Percentiles rank a stretch among this genome's conserved stretches.
These are phyloP conservation scores for Aspergillus caelatus DNA, from an alignment of 2,329 filamentous ascomycete genomes.

Conservation along the genomic window DNA sequence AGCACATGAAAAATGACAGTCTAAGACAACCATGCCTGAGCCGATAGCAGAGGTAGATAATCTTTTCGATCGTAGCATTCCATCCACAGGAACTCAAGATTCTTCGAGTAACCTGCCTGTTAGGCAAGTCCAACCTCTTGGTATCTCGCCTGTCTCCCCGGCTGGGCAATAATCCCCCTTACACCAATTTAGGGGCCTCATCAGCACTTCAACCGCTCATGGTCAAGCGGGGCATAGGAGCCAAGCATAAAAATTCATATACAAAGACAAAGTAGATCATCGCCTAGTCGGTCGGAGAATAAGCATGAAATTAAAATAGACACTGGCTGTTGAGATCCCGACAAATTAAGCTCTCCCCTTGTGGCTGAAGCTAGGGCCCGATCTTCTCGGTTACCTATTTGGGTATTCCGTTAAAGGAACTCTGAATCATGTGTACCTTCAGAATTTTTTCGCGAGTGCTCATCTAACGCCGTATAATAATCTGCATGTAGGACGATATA, in stretches of 20 bases:
- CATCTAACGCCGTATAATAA: background rate
- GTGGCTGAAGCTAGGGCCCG: background rate
- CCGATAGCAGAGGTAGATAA: constrained; percentile 2
- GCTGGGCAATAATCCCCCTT: constrained; percentile 1
- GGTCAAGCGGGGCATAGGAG: background rate
- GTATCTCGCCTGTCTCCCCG: constrained; percentile 2
- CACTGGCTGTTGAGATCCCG: background rate
- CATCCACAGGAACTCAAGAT: constrained; percentile 8
- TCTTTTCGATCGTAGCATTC: constrained; percentile 12
- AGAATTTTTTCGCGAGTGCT: constrained; percentile 14
- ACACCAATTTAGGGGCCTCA: background rate
- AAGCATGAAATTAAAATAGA: constrained; percentile 1
- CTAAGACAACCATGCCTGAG: constrained; percentile 5
- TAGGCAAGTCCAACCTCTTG: background rate
- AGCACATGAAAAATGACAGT: constrained; percentile 15
- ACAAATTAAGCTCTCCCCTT: constrained; percentile 6
- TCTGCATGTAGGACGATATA: background rate
- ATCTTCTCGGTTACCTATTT: constrained; percentile 16
- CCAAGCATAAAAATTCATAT: background rate
- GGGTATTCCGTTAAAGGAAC: constrained; percentile 15
- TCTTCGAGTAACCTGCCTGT: background rate
- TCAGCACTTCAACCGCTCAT: background rate
- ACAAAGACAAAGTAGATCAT: background rate
- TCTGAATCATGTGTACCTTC: constrained; percentile 16
- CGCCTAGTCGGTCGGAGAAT: background rate